Evolutionary conservation across 2,329 filamentous ascomycete species (phyloP).

Genomic region (Ophiocordyceps polyrhachis-furcata): DNA sequence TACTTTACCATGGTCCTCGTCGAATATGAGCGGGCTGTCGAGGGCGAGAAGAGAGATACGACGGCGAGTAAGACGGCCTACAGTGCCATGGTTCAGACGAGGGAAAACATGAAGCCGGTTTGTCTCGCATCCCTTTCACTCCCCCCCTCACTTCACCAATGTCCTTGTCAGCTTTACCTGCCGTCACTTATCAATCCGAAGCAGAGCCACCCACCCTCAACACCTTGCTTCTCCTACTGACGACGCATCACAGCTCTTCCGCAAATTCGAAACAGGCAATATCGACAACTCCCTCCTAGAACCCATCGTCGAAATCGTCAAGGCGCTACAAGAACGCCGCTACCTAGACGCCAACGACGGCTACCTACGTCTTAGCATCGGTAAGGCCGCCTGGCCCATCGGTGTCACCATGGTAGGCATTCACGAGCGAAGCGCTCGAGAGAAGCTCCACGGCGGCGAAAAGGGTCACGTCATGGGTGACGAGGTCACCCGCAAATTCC

Average conservation of each 20-base stretch:
- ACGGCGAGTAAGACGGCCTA: constrained; percentile 67
- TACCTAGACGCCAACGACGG: constrained; percentile 96
- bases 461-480: constrained; percentile 95
- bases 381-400: constrained; percentile 95
- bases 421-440: constrained; percentile 85
- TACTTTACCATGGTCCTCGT: constrained; percentile 94
- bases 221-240: not conserved
- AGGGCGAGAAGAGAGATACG: constrained; percentile 42
- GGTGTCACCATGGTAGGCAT: constrained; percentile 99
- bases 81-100: constrained; percentile 69
- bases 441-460: constrained; percentile 79
- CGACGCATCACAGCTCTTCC: constrained; percentile 42
- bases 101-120: constrained; percentile 68
- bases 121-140: constrained; percentile 6
- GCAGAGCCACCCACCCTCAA: not conserved
- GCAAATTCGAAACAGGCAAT: constrained; percentile 67
- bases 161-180: not conserved
- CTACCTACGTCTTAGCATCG: constrained; percentile 82
- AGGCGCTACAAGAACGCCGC: constrained; percentile 70
- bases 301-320: constrained; percentile 79
- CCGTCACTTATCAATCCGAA: not conserved
- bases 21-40: constrained; percentile 70
- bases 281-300: constrained; percentile 62
- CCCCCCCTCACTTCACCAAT: not conserved
- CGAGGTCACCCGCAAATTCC: constrained; percentile 82